A percentile compares a stretch with the other conserved stretches of the same genome.
Evolutionary conservation across 108 stramenopile genomes (phyloP).

Genomic region (Ochromonas danica): DNA sequence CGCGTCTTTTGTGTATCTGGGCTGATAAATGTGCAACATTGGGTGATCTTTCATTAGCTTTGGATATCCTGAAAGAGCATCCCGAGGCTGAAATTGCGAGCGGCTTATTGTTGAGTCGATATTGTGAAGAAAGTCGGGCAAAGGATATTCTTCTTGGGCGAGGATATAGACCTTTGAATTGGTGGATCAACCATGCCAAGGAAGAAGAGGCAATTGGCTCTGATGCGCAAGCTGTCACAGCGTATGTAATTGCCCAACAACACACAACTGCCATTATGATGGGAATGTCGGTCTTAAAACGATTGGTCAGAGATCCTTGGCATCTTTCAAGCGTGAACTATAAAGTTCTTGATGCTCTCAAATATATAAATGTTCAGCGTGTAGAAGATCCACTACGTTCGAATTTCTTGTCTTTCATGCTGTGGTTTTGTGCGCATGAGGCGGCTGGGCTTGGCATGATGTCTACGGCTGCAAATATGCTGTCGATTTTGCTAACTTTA

Average conservation of each 20-base stretch:
- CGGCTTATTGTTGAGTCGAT: not conserved
- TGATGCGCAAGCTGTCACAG: slow-evolving; percentile 20
- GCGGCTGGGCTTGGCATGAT: not conserved
- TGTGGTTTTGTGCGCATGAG: slow-evolving; percentile 28
- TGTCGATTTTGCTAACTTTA: not conserved
- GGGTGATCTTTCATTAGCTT: not conserved
- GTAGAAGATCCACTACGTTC: not conserved
- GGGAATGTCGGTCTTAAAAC: not conserved
- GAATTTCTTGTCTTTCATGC: slow-evolving; percentile 19
- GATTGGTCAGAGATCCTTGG: not conserved
- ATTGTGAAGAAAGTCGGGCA: not conserved
- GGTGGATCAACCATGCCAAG: not conserved
- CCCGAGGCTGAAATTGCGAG: not conserved
- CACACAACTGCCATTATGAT: not conserved
- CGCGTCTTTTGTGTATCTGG: not conserved
- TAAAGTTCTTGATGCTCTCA: not conserved
- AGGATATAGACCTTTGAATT: not conserved
- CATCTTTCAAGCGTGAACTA: not conserved
- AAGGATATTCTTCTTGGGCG: not conserved
- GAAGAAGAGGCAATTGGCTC: slow-evolving; percentile 32
- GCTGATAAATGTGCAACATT: not conserved
- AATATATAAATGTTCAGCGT: not conserved
- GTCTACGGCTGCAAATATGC: not conserved
- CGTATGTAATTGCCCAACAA: not conserved
- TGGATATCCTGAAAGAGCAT: not conserved